A percentile compares a stretch with the other conserved stretches of the same genome.
Conservation (phyloP, 805 yeast species). For the Ogataea naganishii region DNA sequence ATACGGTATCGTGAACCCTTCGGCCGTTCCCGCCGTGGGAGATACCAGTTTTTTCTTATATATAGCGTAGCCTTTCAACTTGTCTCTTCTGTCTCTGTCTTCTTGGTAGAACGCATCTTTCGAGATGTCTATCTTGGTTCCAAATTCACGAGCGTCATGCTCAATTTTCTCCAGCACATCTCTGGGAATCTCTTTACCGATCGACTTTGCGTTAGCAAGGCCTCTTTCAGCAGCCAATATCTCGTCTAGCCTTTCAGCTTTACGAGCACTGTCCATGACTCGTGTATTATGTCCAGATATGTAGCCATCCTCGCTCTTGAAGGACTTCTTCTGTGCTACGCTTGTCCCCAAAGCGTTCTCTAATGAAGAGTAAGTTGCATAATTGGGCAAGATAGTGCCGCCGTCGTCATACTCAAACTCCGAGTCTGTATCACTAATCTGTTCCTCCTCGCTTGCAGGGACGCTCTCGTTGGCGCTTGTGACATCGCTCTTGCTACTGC, state of each 20-base stretch:
- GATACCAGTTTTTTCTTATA: conserved; percentile 54
- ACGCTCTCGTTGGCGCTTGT: conserved; percentile 3
- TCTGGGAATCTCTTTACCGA: conserved; percentile 25
- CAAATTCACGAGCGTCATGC: conserved; percentile 24
- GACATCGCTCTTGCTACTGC: conserved; percentile 18
- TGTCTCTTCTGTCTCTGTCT: conserved; percentile 36
- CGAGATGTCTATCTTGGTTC: conserved; percentile 33
- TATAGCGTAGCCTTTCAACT: conserved; percentile 47
- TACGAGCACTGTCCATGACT: conserved; percentile 33
- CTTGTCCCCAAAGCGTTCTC: conserved; percentile 2
- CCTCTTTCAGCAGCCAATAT: conserved; percentile 53
- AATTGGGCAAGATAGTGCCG: conserved; percentile 49
- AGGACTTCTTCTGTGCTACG: conserved; percentile 14
- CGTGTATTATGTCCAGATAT: conserved; percentile 9
- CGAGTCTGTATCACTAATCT: conserved; percentile 49
- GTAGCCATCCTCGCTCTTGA: conserved; percentile 13
- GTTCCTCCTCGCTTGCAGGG: conserved; percentile 44
- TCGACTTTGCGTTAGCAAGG: conserved; percentile 43
- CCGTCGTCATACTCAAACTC: conserved; percentile 58
- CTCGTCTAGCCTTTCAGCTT: conserved; percentile 45
- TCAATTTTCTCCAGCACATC: conserved; percentile 21
- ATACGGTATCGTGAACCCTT: conserved; percentile 41
- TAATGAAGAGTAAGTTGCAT: conserved; percentile 23
- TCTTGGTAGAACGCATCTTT: conserved; percentile 43
- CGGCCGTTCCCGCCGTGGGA: conserved; percentile 36